Conservation (phyloP, 148 eudicot species). For the Beta vulgaris region DNA sequence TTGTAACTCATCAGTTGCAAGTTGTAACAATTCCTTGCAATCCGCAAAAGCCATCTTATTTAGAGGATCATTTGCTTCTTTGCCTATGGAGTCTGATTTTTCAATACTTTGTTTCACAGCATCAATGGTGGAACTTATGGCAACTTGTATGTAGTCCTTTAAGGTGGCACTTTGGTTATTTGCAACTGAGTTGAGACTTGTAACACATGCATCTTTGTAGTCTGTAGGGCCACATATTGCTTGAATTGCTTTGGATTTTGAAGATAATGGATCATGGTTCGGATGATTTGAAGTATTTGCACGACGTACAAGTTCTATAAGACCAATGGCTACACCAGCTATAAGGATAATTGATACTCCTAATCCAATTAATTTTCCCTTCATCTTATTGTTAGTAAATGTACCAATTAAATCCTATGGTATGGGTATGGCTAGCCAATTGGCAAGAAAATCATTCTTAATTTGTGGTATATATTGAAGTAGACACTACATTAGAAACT, state of each 20-base stretch:
- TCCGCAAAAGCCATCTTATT: conserved; percentile 46
- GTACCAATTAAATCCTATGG: not conserved
- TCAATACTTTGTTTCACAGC: conserved; percentile 32
- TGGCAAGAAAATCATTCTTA: not conserved
- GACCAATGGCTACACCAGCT: conserved; percentile 40
- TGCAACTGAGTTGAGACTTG: conserved; percentile 33
- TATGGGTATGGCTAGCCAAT: not conserved
- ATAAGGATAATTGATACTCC: conserved; percentile 39
- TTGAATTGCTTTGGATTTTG: conserved; percentile 38
- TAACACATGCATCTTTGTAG: conserved; percentile 44
- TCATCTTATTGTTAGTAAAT: conserved; percentile 12
- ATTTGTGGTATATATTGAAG: not conserved
- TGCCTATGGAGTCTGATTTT: conserved; percentile 10
- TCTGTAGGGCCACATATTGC: conserved; percentile 49
- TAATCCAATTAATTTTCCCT: conserved; percentile 38
- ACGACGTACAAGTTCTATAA: conserved; percentile 29
- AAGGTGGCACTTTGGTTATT: conserved; percentile 46
- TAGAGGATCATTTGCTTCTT: conserved; percentile 24
- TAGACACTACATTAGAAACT: not conserved
- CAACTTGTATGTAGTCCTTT: conserved; percentile 36
- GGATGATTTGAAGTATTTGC: not conserved
- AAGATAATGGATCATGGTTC: conserved; percentile 9
- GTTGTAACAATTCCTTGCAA: conserved; percentile 51
- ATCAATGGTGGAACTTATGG: conserved; percentile 31
- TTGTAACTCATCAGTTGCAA: conserved; percentile 43